A percentile compares a stretch with the other conserved stretches of the same genome.
Conservation (phyloP, 352 stramenopile genomes). For the Pythium aphanidermatum region DNA sequence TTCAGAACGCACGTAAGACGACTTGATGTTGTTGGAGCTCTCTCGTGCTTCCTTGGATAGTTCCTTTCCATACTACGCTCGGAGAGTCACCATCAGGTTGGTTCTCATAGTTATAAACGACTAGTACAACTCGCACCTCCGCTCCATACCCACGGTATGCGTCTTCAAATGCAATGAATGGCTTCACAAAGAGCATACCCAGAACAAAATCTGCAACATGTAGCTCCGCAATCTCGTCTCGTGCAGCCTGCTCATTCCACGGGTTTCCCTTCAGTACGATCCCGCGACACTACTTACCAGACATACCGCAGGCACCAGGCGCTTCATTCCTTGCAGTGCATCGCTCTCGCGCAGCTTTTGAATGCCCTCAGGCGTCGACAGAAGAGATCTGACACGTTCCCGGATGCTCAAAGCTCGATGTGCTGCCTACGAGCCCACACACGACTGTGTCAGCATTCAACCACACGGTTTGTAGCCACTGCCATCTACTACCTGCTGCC, state of each 20-base stretch:
- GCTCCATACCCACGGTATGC: slow-evolving; percentile 57
- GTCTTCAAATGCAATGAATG: slow-evolving; percentile 54
- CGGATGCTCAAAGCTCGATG: slow-evolving; percentile 37
- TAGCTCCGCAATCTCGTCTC: slow-evolving; percentile 66
- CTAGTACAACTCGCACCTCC: slow-evolving; percentile 26
- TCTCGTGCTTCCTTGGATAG: slow-evolving; percentile 74
- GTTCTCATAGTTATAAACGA: no score
- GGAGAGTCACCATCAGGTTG: no score
- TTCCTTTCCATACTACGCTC: slow-evolving; percentile 73
- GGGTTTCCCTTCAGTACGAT: not conserved
- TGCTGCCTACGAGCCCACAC: slow-evolving; percentile 33
- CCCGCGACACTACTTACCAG: not conserved
- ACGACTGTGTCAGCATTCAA: not conserved
- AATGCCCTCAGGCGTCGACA: slow-evolving; percentile 50
- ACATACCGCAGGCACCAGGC: slow-evolving; percentile 52
- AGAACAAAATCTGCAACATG: slow-evolving; percentile 77
- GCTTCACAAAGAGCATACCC: slow-evolving; percentile 70
- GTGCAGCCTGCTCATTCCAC: slow-evolving; percentile 30
- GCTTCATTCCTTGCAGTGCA: slow-evolving; percentile 52
- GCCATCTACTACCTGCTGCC: slow-evolving; percentile 39
- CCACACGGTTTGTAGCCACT: not conserved
- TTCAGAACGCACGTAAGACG: slow-evolving; percentile 48
- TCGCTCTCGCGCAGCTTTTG: slow-evolving; percentile 46
- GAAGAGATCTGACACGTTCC: slow-evolving; percentile 41
- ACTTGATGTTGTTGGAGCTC: slow-evolving; percentile 72